Evolutionary conservation across 129 eudicot genomes (phyloP), one percentile per base, ranked within the genome.

Genomic region (Artemisia tridentata): DNA sequence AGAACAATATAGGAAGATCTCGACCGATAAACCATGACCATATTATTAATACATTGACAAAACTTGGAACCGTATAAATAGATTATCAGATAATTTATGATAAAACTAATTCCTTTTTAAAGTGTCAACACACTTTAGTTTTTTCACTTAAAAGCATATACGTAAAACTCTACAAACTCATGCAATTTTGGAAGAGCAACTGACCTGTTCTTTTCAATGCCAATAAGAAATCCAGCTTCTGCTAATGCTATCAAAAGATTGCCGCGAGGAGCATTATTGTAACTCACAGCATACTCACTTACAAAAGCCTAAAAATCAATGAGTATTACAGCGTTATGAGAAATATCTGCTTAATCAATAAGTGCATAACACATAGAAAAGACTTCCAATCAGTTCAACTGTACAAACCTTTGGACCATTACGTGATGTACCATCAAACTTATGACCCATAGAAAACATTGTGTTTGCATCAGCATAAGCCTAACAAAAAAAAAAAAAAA

Each of bases 231-330:
- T 27, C 88, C 97, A 72, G 99, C 99, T 86, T 95, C 91, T 63
- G 91, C 97, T 11, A 95, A 18, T 54, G 97, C 97, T 69, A 91
- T 96, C 54, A 84, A 72, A 73, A 95, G 88, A 84, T 89, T 95
- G 49, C 99, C 99, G 5, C 43, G 75, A 25, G 88, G 92, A 50
- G 95, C 93, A 78, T 90, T 91, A 8, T 71, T 68, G 53, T 80
- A 84, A 43, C 86, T 86, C 75, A 95, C 99, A 67, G 97, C 99
- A 73, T 95, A 95, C 71, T 95, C 99, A 63, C 99, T 95, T 65
- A 90, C 97, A 73, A 95, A 95, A 19, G 89, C 99, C 99, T 93
- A 91, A 66, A 38, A 74, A 75, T 72, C 61, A 77, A 56, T 18
- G 43, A 67, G 23, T 59, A 29, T 60, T 21, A 43, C 19, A 17